Percentiles rank a stretch among this genome's conserved stretches.
These are phyloP conservation scores for Paratinospora sagittata DNA, from an alignment of 164 flowering plant species.

Conservation along the genomic window DNA sequence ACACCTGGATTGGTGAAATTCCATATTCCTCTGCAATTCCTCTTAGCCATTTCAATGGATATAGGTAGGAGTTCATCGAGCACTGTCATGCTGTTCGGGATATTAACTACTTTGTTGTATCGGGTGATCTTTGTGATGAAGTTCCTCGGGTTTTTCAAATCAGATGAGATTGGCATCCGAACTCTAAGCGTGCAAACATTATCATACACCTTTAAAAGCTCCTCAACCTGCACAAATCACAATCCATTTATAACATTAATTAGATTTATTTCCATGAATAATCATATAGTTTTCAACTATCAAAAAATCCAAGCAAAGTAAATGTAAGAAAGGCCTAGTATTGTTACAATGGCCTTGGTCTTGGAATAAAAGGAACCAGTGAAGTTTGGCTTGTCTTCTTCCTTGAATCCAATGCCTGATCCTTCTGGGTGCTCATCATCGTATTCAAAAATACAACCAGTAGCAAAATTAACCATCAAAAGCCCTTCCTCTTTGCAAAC, in stretches of 20 bases:
- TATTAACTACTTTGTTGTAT: constrained; percentile 24
- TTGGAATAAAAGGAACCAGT: constrained; percentile 27
- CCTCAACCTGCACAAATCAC: constrained; percentile 20
- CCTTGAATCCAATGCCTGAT: constrained; percentile 26
- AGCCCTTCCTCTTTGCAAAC: constrained; percentile 21
- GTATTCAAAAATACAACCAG: constrained; percentile 27
- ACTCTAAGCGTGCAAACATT: constrained; percentile 31
- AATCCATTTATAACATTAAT: not conserved
- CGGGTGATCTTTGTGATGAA: constrained; percentile 26
- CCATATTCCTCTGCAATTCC: constrained; percentile 22
- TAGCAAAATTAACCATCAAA: constrained; percentile 24
- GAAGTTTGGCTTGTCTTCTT: constrained; percentile 28
- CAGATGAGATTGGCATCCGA: constrained; percentile 30
- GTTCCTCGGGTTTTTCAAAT: constrained; percentile 24
- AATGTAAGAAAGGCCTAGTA: not conserved
- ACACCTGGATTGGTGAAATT: constrained; percentile 29
- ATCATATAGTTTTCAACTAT: not conserved
- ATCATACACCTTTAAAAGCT: constrained; percentile 22
- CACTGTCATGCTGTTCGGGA: constrained; percentile 27
- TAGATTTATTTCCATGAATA: not conserved
- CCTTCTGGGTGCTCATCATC: constrained; percentile 19
- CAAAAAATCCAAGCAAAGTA: not conserved
- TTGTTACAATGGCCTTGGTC: constrained; percentile 29
- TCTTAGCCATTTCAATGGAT: constrained; percentile 30
- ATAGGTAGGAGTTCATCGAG: constrained; percentile 28